Evolutionary conservation across 2,329 filamentous ascomycete genomes (phyloP).

Genomic region (Dothidotthia symphoricarpi): DNA sequence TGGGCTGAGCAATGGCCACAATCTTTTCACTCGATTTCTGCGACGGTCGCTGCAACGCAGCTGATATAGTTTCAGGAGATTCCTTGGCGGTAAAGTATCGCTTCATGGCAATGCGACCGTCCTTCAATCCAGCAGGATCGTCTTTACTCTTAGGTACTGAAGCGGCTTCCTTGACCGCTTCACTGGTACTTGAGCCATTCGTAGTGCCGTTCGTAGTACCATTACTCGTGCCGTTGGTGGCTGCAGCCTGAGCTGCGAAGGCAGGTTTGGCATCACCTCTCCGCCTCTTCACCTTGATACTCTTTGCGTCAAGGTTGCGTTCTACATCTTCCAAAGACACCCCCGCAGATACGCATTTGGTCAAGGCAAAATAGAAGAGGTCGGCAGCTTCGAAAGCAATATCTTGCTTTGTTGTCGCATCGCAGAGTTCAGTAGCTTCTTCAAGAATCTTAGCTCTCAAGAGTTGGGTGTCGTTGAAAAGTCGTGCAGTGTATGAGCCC

Average conservation of each 20-base stretch:
- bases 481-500: constrained; percentile 88
- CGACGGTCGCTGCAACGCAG: constrained; percentile 81
- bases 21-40: constrained; percentile 95
- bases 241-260: constrained; percentile 74
- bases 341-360: constrained; percentile 81
- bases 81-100: constrained; percentile 69
- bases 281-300: constrained; percentile 88
- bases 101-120: constrained; percentile 75
- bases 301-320: constrained; percentile 89
- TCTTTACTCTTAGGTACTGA: constrained; percentile 54
- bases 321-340: constrained; percentile 88
- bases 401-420: constrained; percentile 77
- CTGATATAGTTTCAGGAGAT: constrained; percentile 63
- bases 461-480: constrained; percentile 90
- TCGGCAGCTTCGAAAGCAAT: constrained; percentile 94
- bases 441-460: constrained; percentile 97
- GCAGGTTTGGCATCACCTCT: constrained; percentile 92
- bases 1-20: constrained; percentile 84
- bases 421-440: constrained; percentile 91
- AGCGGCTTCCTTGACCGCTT: constrained; percentile 52
- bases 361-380: constrained; percentile 90
- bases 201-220: constrained; percentile 15
- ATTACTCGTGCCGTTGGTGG: constrained; percentile 9
- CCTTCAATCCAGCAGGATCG: constrained; percentile 50
- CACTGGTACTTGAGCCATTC: constrained; percentile 33